Evolutionary conservation across 2,329 filamentous ascomycete species (phyloP).

Genomic region (Penicillium sp.): DNA sequence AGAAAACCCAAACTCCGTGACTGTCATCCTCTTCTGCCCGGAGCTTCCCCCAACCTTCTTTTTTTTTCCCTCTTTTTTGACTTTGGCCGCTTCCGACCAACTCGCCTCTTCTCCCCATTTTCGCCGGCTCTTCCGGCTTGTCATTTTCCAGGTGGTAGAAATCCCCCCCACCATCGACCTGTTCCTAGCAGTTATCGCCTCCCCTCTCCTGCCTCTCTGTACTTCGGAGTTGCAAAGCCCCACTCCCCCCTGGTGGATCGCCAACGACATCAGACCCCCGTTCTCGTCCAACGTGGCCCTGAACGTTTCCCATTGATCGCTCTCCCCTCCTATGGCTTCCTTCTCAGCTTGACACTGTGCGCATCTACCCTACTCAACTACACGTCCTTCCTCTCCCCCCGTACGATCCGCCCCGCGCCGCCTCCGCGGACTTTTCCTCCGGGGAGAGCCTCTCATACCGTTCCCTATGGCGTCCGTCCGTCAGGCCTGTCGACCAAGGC

Average conservation of each 20-base stretch:
- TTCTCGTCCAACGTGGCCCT: conserved; percentile 26
- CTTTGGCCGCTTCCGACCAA: not conserved
- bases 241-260: conserved; percentile 29
- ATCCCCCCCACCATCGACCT: not conserved
- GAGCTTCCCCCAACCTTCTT: conserved; percentile 14
- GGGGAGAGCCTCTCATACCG: conserved; percentile 13
- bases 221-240: conserved; percentile 15
- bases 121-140: not conserved
- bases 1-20: no score
- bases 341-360: not conserved
- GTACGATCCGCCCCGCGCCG: conserved; percentile 7
- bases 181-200: not conserved
- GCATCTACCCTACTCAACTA: not conserved
- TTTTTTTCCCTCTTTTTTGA: conserved; percentile 1
- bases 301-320: conserved; percentile 11
- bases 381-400: not conserved
- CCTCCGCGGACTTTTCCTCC: conserved; percentile 6
- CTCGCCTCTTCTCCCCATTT: not conserved
- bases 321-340: conserved; percentile 20
- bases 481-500: conserved; percentile 79
- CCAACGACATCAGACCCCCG: conserved; percentile 29
- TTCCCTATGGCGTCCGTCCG: conserved; percentile 60
- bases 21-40: not conserved
- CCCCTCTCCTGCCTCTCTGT: not conserved
- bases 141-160: not conserved